These are phyloP conservation scores for Biscutella auriculata DNA, from an alignment of 441 rosid genomes.

Conservation along the genomic window DNA sequence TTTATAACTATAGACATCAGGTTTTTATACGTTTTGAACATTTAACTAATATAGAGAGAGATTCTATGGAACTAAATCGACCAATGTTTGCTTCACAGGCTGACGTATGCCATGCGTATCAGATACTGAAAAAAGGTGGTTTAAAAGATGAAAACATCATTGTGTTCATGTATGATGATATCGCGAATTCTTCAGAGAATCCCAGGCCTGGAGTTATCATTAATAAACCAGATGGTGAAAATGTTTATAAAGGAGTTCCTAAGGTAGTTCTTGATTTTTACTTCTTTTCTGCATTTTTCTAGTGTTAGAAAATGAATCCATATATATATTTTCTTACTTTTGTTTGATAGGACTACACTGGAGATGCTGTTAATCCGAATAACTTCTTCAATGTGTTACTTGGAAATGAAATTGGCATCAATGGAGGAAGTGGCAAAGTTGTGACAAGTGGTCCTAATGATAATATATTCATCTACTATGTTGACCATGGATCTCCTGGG, in stretches of 20 bases:
- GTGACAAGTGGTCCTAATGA: slow-evolving; percentile 49
- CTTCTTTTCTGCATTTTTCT: neutral
- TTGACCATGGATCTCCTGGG: slow-evolving; percentile 61
- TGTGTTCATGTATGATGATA: slow-evolving; percentile 68
- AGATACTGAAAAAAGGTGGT: slow-evolving; percentile 44
- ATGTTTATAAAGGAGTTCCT: slow-evolving; percentile 58
- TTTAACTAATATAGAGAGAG: neutral
- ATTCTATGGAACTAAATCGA: neutral
- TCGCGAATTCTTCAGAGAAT: slow-evolving; percentile 32
- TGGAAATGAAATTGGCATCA: slow-evolving; percentile 49
- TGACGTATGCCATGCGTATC: slow-evolving; percentile 69
- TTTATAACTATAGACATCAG: slow-evolving; percentile 54
- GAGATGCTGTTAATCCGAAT: slow-evolving; percentile 25
- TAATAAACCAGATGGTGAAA: slow-evolving; percentile 41
- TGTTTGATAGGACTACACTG: slow-evolving; percentile 41
- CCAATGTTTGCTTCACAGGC: slow-evolving; percentile 30
- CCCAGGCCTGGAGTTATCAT: slow-evolving; percentile 59
- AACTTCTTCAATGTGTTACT: slow-evolving; percentile 45
- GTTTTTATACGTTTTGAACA: slow-evolving; percentile 10
- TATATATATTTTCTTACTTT: neutral
- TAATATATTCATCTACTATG: slow-evolving; percentile 42
- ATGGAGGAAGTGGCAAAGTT: slow-evolving; percentile 62
- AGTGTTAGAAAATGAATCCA: neutral
- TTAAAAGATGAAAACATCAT: slow-evolving; percentile 55
- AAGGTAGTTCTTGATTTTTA: slow-evolving; percentile 28